Evolutionary conservation across 257 asterid species (phyloP).

Genomic region (Solanum dulcamara): DNA sequence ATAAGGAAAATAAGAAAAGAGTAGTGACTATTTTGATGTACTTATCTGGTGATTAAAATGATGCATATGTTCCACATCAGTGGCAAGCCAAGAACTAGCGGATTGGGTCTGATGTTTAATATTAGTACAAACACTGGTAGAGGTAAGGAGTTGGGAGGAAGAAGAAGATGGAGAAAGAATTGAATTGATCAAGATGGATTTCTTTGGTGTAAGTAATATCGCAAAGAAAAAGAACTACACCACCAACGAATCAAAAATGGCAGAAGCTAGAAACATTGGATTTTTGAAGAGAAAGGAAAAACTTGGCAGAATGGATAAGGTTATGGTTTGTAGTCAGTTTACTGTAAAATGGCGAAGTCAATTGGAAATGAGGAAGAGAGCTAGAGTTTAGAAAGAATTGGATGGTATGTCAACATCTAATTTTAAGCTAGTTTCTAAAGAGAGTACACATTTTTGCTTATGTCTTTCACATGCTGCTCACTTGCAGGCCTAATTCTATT

Average conservation of each 20-base stretch:
- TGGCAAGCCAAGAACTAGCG: neutral
- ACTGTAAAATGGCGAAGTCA: neutral
- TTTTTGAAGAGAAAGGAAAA: neutral
- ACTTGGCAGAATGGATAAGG: neutral
- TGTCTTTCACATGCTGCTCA: no score
- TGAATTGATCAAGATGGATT: no score
- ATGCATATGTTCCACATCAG: neutral
- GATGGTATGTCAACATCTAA: no score
- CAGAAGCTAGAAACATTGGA: neutral
- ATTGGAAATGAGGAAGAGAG: neutral
- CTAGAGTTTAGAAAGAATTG: no score
- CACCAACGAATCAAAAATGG: neutral
- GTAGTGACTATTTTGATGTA: neutral
- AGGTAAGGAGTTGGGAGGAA: neutral
- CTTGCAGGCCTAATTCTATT: no score
- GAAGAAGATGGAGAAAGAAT: neutral
- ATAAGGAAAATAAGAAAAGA: neutral
- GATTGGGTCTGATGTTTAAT: neutral
- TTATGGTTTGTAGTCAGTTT: neutral
- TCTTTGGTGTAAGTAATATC: no score
- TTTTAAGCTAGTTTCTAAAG: no score
- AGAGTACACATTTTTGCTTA: no score
- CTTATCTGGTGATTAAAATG: neutral
- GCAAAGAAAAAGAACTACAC: no score
- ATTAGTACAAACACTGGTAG: neutral